Evolutionary conservation across 2,329 filamentous ascomycete genomes (phyloP), one percentile per base, ranked within the genome.

Genomic region (Cladosporium velox): DNA sequence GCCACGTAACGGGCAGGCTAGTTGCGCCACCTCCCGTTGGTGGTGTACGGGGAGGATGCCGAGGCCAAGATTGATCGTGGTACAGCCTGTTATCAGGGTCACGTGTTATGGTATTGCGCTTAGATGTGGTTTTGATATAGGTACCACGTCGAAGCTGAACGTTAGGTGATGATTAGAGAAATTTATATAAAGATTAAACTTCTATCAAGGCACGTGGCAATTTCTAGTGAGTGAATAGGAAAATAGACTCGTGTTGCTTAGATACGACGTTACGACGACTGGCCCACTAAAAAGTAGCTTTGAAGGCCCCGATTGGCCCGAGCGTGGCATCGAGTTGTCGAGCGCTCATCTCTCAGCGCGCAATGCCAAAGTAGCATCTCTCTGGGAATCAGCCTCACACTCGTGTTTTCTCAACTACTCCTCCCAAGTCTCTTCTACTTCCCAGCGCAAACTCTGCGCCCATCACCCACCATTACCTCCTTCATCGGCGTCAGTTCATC

Each of bases 401-500:
- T 47, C 41, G 41, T 47, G 8, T 47, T 47, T 47, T 21, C 41
- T 44, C 38, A 44, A 21, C 41, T n/a, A 12, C 41, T 47, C 6
- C 41, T 4, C 2, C 18, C 38, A 8, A 18, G 18, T 18, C 12
- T n/a, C 18, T n/a, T 10, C 10, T 44, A 1, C 2, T 21, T 44
- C 41, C 15, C n/a, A 44, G 26, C 47, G 59, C 59, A 49, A 28
- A 3, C 18, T 58, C 8, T 14, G 65, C 64, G 64, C 64, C 59
- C 26, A 26, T 24, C 47, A 32, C n/a, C 64, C 72, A 75, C 67
- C 57, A 76, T 71, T 68, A 73, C 73, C 59, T 69, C 72, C 69
- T 76, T 74, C 72, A 62, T 75, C 66, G 74, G 74, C 67, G 71
- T 73, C 59, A 64, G 65, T 59, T 68, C 66, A 35, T 73, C 71